These are phyloP conservation scores for Eucalyptus pumila DNA, from an alignment of 345 rosid genomes.

Conservation along the genomic window DNA sequence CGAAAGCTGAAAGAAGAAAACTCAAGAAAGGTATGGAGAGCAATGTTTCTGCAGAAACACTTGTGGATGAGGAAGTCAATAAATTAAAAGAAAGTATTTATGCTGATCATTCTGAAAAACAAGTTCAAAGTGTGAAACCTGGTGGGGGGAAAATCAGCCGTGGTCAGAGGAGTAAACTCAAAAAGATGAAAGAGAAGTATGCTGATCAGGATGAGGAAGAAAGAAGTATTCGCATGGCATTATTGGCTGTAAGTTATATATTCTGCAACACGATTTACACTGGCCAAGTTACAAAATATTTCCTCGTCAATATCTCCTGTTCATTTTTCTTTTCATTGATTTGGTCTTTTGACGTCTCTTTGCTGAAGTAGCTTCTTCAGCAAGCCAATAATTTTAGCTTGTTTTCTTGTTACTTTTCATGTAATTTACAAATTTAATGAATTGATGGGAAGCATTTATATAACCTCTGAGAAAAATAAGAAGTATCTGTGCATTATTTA, in stretches of 20 bases:
- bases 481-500: not conserved
- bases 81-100: slow-evolving; percentile 17
- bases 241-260: slow-evolving; percentile 68
- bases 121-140: slow-evolving; percentile 27
- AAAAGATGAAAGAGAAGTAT: slow-evolving; percentile 98
- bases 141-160: slow-evolving; percentile 64
- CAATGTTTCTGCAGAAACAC: slow-evolving; percentile 10
- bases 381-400: not conserved
- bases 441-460: not conserved
- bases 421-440: not conserved
- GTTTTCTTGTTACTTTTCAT: not conserved
- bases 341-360: not conserved
- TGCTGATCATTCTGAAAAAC: slow-evolving; percentile 24
- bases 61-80: slow-evolving; percentile 23
- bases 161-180: slow-evolving; percentile 82
- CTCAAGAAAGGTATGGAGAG: slow-evolving; percentile 62
- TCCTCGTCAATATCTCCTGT: not conserved
- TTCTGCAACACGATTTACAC: not conserved
- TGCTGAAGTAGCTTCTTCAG: not conserved
- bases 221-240: slow-evolving; percentile 69
- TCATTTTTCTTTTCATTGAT: not conserved
- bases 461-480: not conserved
- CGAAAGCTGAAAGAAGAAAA: slow-evolving; percentile 92
- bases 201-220: slow-evolving; percentile 98
- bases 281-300: not conserved